These are phyloP conservation scores for Metschnikowia aberdeeniae DNA, from an alignment of 805 yeast species.

Conservation along the genomic window DNA sequence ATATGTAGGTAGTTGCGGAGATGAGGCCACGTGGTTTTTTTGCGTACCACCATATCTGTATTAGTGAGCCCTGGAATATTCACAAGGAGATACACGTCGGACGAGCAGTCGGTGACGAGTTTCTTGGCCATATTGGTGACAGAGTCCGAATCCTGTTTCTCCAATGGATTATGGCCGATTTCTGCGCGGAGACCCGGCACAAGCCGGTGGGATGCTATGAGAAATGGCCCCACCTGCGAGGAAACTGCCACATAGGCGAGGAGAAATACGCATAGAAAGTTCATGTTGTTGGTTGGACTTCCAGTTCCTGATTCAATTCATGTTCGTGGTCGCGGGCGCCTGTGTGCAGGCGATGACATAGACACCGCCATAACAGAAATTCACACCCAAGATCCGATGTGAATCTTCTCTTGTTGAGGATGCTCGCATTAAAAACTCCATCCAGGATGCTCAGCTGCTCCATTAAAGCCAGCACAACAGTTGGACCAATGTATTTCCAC, in stretches of 20 bases:
- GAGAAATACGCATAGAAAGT: background rate
- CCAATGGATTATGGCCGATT: slow-evolving; percentile 16
- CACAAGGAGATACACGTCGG: slow-evolving; percentile 35
- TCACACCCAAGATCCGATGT: too few species aligned
- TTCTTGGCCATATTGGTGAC: slow-evolving; percentile 34
- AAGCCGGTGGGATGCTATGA: slow-evolving; percentile 39
- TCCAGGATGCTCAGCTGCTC: background rate
- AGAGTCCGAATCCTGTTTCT: slow-evolving; percentile 20
- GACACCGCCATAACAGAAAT: too few species aligned
- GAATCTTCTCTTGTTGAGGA: too few species aligned
- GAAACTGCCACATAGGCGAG: slow-evolving; percentile 4
- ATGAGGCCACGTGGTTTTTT: slow-evolving; percentile 43
- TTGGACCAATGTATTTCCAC: too few species aligned
- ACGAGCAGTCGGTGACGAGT: slow-evolving; percentile 35
- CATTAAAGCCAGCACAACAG: too few species aligned
- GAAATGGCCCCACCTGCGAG: slow-evolving; percentile 27
- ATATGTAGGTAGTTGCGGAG: slow-evolving; percentile 47
- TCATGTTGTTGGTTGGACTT: background rate
- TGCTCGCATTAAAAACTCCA: too few species aligned
- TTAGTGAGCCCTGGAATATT: slow-evolving; percentile 37
- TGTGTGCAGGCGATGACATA: too few species aligned
- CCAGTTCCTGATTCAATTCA: background rate
- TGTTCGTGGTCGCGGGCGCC: background rate
- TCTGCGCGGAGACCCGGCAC: slow-evolving; percentile 29
- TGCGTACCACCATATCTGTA: slow-evolving; percentile 24